These are phyloP conservation scores for Aureobasidium leucospermi DNA, from an alignment of 2,329 filamentous ascomycete genomes.

Conservation along the genomic window DNA sequence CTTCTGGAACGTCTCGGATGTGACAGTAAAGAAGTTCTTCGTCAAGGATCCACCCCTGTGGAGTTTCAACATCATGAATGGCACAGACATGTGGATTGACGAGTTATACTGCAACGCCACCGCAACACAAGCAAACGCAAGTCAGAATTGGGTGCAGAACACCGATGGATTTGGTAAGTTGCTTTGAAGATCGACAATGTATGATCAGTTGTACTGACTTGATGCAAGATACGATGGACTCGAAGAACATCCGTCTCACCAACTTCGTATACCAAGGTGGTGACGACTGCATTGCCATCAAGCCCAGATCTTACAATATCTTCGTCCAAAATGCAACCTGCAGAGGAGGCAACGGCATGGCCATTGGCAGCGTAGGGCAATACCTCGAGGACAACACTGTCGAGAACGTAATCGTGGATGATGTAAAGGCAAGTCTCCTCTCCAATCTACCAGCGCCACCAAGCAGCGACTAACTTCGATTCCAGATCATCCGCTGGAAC, in stretches of 20 bases:
- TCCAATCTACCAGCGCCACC: not conserved
- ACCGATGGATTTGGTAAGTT: conserved; percentile 43
- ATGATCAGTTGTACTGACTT: not conserved
- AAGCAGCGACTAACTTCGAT: not conserved
- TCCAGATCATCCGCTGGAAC: conserved; percentile 36
- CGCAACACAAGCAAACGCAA: conserved; percentile 41
- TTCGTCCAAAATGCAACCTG: conserved; percentile 48
- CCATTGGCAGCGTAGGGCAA: conserved; percentile 47
- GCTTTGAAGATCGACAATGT: conserved; percentile 21
- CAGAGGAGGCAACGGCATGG: conserved; percentile 45
- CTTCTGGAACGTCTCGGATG: conserved; percentile 51
- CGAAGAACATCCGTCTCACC: conserved; percentile 40
- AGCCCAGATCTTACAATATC: conserved; percentile 55
- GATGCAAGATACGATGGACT: conserved; percentile 46
- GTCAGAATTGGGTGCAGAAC: conserved; percentile 45
- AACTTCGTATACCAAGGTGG: conserved; percentile 51
- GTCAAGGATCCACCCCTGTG: conserved; percentile 47
- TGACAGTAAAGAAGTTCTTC: conserved; percentile 46
- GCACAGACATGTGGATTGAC: conserved; percentile 45
- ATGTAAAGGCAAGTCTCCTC: conserved; percentile 29
- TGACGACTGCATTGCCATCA: conserved; percentile 55
- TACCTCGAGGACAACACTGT: conserved; percentile 49
- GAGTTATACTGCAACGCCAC: conserved; percentile 47
- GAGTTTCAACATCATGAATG: conserved; percentile 52
- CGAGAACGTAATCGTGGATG: conserved; percentile 41